A percentile compares a stretch with the other conserved stretches of the same genome.
These are phyloP conservation scores for Onygenales sp. DNA, from an alignment of 2,329 filamentous ascomycete species.

Conservation along the genomic window DNA sequence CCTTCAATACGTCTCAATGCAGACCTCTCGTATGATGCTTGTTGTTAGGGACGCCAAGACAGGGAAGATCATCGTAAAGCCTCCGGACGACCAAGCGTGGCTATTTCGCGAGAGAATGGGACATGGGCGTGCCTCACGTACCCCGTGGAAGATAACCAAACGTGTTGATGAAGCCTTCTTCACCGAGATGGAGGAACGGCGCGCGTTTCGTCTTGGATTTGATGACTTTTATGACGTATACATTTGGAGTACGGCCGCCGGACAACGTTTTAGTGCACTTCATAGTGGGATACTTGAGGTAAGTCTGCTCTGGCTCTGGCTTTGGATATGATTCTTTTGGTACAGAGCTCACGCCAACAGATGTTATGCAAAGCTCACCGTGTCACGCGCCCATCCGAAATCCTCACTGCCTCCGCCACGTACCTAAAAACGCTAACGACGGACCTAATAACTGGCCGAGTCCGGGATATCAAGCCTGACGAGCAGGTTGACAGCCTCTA, in stretches of 20 bases:
- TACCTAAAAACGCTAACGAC: slow-evolving; percentile 28
- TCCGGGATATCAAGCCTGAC: slow-evolving; percentile 27
- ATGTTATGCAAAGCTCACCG: slow-evolving; percentile 30
- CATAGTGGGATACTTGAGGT: slow-evolving; percentile 22
- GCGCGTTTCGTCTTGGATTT: slow-evolving; percentile 32
- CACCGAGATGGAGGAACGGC: slow-evolving; percentile 27
- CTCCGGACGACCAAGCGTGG: slow-evolving; percentile 31
- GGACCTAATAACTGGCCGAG: slow-evolving; percentile 24
- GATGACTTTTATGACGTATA: slow-evolving; percentile 36
- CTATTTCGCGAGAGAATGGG: slow-evolving; percentile 30
- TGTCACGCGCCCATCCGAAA: slow-evolving; percentile 10
- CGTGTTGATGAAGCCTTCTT: slow-evolving; percentile 30
- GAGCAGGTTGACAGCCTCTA: slow-evolving; percentile 14
- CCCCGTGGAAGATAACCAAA: slow-evolving; percentile 27
- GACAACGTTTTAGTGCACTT: slow-evolving; percentile 19
- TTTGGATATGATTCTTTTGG: background rate
- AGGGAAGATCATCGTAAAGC: slow-evolving; percentile 26
- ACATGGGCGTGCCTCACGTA: slow-evolving; percentile 28
- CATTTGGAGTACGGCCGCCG: slow-evolving; percentile 31
- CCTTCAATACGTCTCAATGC: slow-evolving; percentile 35
- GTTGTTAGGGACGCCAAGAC: slow-evolving; percentile 35
- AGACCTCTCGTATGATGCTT: slow-evolving; percentile 25
- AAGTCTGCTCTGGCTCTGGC: slow-evolving; percentile 1
- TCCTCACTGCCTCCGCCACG: slow-evolving; percentile 10
- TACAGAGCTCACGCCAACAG: slow-evolving; percentile 12